Percentiles rank a stretch among this genome's conserved stretches.
These are phyloP conservation scores for Dicorynia guianensis DNA, from an alignment of 306 rosid genomes.

Conservation along the genomic window DNA sequence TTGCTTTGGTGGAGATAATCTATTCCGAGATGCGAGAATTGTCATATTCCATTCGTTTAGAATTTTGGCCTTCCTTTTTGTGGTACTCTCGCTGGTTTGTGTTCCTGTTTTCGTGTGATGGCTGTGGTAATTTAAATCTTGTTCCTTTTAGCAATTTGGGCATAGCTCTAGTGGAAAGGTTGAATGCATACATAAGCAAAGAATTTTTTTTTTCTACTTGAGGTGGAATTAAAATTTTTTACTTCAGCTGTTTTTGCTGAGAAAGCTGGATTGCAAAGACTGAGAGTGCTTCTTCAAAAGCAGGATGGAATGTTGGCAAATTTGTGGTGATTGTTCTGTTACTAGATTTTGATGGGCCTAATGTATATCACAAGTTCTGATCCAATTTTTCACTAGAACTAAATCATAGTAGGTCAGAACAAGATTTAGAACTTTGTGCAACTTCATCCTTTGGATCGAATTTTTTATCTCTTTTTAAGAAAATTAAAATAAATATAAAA, in stretches of 20 bases:
- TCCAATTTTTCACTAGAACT: neutral
- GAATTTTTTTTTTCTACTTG: too few relatives aligned
- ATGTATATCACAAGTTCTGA: slow-evolving; percentile 13
- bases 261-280: neutral
- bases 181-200: neutral
- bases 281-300: neutral
- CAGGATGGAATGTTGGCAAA: neutral
- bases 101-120: neutral
- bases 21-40: neutral
- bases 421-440: neutral
- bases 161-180: slow-evolving; percentile 24
- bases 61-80: neutral
- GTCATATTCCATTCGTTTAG: neutral
- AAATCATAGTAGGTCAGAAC: neutral
- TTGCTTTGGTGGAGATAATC: slow-evolving; percentile 16
- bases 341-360: slow-evolving; percentile 25
- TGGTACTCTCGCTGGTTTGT: neutral
- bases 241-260: too few relatives aligned
- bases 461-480: too few relatives aligned
- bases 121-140: slow-evolving; percentile 19
- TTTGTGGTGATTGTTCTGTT: slow-evolving; percentile 5
- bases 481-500: too few relatives aligned
- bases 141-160: slow-evolving; percentile 22
- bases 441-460: too few relatives aligned
- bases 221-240: too few relatives aligned